Conservation (phyloP, 108 stramenopile species). For the Stephanodiscus minutulus region DNA sequence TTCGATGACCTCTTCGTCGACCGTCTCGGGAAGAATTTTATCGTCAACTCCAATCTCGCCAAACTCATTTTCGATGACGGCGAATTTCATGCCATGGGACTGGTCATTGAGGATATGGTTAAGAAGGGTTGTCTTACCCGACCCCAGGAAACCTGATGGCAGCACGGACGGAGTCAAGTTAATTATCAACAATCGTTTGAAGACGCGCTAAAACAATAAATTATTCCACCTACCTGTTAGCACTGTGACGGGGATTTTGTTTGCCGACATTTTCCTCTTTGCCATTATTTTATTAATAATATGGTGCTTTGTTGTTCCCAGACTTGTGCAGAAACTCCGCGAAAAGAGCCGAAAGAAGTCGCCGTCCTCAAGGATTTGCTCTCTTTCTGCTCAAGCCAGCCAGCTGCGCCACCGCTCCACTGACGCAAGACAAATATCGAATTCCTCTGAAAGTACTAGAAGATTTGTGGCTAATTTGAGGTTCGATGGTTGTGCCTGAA, state of each 20-base stretch:
- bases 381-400: too few species aligned
- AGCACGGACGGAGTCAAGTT: neutral
- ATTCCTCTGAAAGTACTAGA: too few species aligned
- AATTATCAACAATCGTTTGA: neutral
- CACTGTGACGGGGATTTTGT: slow-evolving; percentile 82
- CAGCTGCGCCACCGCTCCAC: too few species aligned
- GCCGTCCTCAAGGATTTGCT: too few species aligned
- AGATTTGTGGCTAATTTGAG: too few species aligned
- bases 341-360: too few species aligned
- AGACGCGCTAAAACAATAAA: too few species aligned
- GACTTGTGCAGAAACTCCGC: too few species aligned
- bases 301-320: neutral
- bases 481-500: too few species aligned
- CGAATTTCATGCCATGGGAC: slow-evolving; percentile 90
- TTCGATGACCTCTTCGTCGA: slow-evolving; percentile 82
- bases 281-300: too few species aligned
- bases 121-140: slow-evolving; percentile 95
- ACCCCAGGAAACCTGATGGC: slow-evolving; percentile 74
- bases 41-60: slow-evolving; percentile 95
- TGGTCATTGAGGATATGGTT: slow-evolving; percentile 83
- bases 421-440: too few species aligned
- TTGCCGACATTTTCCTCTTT: slow-evolving; percentile 20
- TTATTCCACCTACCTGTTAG: slow-evolving; percentile 72
- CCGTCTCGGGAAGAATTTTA: slow-evolving; percentile 61
- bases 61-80: slow-evolving; percentile 93